Conservation (phyloP, 2,329 filamentous ascomycete genomes). For the Nigrograna mackinnonii region DNA sequence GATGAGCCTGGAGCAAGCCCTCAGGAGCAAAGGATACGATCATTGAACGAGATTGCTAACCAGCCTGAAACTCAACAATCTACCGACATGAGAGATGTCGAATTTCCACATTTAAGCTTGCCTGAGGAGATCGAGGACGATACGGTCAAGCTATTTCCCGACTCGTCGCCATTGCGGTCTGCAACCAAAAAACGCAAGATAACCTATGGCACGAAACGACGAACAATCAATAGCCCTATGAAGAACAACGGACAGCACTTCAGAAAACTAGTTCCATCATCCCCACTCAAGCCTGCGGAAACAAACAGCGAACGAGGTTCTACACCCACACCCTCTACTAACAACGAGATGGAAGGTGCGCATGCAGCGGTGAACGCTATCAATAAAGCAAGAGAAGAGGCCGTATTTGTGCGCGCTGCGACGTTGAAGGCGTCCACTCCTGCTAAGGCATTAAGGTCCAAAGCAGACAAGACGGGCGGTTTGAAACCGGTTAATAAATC, state of each 20-base stretch:
- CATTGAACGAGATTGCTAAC: slow-evolving; percentile 40
- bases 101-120: slow-evolving; percentile 36
- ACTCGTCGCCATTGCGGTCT: slow-evolving; percentile 24
- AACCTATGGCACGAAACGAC: slow-evolving; percentile 22
- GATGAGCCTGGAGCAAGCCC: background rate
- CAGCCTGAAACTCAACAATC: slow-evolving; percentile 36
- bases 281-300: slow-evolving; percentile 19
- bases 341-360: slow-evolving; percentile 39
- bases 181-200: slow-evolving; percentile 35
- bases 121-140: slow-evolving; percentile 36
- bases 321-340: slow-evolving; percentile 23
- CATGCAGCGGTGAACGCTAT: slow-evolving; percentile 29
- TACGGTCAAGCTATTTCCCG: slow-evolving; percentile 28
- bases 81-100: slow-evolving; percentile 32
- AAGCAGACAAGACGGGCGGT: slow-evolving; percentile 24
- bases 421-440: slow-evolving; percentile 24
- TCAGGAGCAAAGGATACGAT: slow-evolving; percentile 20
- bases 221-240: slow-evolving; percentile 17
- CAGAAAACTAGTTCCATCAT: slow-evolving; percentile 12
- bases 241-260: slow-evolving; percentile 18
- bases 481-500: slow-evolving; percentile 31
- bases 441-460: slow-evolving; percentile 15
- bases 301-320: slow-evolving; percentile 20
- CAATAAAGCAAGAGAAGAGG: slow-evolving; percentile 21
- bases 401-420: slow-evolving; percentile 17